Evolutionary conservation across 2,329 filamentous ascomycete genomes (phyloP), one percentile per base, ranked within the genome.

Genomic region (Laburnicola sp.): DNA sequence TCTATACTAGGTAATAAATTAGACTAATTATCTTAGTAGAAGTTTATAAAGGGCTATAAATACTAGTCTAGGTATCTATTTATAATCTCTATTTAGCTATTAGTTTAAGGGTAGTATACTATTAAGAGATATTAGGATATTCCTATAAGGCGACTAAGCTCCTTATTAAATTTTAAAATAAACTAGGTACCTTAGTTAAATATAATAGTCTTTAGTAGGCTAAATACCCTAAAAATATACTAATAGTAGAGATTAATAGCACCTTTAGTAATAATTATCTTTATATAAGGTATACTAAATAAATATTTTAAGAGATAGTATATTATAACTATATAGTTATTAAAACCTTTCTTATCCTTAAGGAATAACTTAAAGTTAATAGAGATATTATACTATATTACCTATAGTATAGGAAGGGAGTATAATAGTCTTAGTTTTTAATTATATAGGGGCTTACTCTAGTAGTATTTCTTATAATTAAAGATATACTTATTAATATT

Each of bases 11-110:
- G 35, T 21, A 47, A 22, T 6, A 40, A 26, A 7, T 26, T 39
- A 30, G 26, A 37, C 26, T 47, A 39, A 27, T 47, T 47, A 39
- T 47, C 26, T 35, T 47, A 30, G 26, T 47, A 38, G 23, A 26
- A 47, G 9, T 11, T 27, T 38, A 47, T 36, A 47, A 47, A 47
- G 6, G 16, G 22, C 6, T 27, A 31, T 38, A 47, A 21, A 3
- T 21, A 16, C 22, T 47, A 39, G 23, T 38, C 31, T 30, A 47
- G 38, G 31, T 47, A 47, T 21, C 39, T 38, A 30, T 47, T 47
- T 36, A 47, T 47, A 47, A 47, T 47, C 25, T 47, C 25, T 30
- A 27, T 47, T 30, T 47, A 47, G 8, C 45, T 47, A 47, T 47
- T 27, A 31, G 26, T 47, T 31, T 38, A 26, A 21, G 31, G 38